Percentiles rank a stretch among this genome's conserved stretches.
Evolutionary conservation across 1,284 basidiomycete species (phyloP).

Genomic region (Hypsizygus ulmarius): DNA sequence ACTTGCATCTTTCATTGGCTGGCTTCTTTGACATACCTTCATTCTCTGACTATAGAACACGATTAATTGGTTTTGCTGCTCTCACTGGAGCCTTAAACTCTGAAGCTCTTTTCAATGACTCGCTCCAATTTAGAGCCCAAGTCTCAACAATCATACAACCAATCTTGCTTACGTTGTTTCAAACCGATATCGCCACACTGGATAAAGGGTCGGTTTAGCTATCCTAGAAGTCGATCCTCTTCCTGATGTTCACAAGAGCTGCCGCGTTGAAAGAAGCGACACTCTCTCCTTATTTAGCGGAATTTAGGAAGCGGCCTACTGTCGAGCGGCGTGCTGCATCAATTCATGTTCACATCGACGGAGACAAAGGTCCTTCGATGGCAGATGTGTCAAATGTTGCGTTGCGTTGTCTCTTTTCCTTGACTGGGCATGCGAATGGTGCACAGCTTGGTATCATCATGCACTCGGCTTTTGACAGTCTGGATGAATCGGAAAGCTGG

Average conservation of each 20-base stretch:
- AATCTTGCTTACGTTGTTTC: slow-evolving; percentile 68
- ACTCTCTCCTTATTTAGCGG: slow-evolving; percentile 73
- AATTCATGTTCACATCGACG: slow-evolving; percentile 83
- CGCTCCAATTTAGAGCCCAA: slow-evolving; percentile 74
- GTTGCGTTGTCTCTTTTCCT: slow-evolving; percentile 69
- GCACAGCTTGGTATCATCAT: slow-evolving; percentile 74
- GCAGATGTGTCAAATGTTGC: slow-evolving; percentile 75
- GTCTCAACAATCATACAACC: slow-evolving; percentile 73
- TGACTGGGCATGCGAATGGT: slow-evolving; percentile 78
- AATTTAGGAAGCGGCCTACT: slow-evolving; percentile 75
- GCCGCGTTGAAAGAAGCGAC: slow-evolving; percentile 63
- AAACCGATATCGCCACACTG: slow-evolving; percentile 59
- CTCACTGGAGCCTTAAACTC: slow-evolving; percentile 82
- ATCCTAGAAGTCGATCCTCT: not conserved
- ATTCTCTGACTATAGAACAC: slow-evolving; percentile 50
- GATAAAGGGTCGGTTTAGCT: slow-evolving; percentile 63
- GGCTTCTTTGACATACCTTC: slow-evolving; percentile 1
- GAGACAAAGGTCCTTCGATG: slow-evolving; percentile 80
- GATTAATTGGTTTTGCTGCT: slow-evolving; percentile 84
- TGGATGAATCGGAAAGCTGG: slow-evolving; percentile 72
- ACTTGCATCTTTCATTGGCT: not conserved
- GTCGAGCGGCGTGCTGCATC: slow-evolving; percentile 82
- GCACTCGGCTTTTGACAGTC: slow-evolving; percentile 64
- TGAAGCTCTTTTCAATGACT: slow-evolving; percentile 79
- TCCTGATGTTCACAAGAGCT: slow-evolving; percentile 39